Evolutionary conservation across 2,329 filamentous ascomycete genomes (phyloP), one percentile per base, ranked within the genome.

Genomic region (Scedosporium boydii): DNA sequence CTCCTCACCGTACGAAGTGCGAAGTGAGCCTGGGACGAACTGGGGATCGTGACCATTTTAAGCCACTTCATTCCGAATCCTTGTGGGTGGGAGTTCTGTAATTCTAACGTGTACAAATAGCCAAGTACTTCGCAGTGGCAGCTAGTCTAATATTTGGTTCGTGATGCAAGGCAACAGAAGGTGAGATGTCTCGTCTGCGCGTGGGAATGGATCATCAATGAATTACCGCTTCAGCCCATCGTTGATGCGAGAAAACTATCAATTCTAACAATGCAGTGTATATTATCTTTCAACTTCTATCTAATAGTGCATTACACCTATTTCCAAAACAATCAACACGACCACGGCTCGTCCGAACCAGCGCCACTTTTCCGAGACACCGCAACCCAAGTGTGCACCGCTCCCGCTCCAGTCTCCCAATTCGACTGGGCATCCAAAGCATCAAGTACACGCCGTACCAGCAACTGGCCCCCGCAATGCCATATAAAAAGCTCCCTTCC

Each of bases 271-370:
- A 48, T 48, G 44, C 44, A 48, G 5, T 46, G 16, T 48, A 48
- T 48, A n/a, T 48, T 38, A 38, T 38, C 34, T 38, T 38, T 38
- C 34, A 12, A 38, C 34, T 38, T 38, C 34, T 38, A 34, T 29
- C 29, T 46, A 3, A 1, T 46, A 48, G 44, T 48, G 44, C 44
- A 48, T 48, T n/a, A 18, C 10, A 21, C 18, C 18, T 21, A 9
- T 18, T 18, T 18, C 6, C 44, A n/a, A 48, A n/a, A 62, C 18
- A 26, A 63, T 65, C 44, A 59, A 56, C 60, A 59, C 61, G 62
- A 41, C 63, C 61, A 41, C 66, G 62, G 14, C 67, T 64, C 23
- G 14, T 21, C 44, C 44, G 16, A 48, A 48, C 44, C 16, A 48
- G 44, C 44, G 44, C 44, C 44, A 21, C 44, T 48, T 48, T 48